Base-by-base conservation (phyloP, 257 asterid species). In the Lycium ferocissimum region DNA sequence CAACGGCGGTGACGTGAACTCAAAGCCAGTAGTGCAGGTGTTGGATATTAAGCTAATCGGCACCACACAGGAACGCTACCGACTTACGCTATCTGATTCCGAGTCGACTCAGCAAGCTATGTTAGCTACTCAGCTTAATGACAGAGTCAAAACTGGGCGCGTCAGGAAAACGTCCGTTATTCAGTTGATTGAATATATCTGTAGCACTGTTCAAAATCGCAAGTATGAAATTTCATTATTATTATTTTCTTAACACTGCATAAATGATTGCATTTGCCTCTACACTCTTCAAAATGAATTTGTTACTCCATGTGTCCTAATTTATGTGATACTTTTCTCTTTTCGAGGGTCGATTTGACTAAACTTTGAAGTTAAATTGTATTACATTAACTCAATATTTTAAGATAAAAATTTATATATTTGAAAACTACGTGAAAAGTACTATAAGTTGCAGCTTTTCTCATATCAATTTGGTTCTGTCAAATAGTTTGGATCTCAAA, bases 101-200 rank as follows among this genome's bases (percentile, higher is more conserved):
- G 91, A 86, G 67, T 82, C 87, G 5, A 83, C 97, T 87, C 97
- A 95, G 86, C 94, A 94, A 57, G 99, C 98, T 43, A 93, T 95
- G 98, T 93, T 97, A 65, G 97, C 98, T 6, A 89, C 97, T 89
- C 99, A 97, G 94, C 97, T 97, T 83, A 95, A 95, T 63, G 96
- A 90, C 83, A 90, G 90, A 40, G 93, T 94, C 86, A 91, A 90
- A 87, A 73, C 93, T 81, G 95, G 93, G 75, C 79, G 67, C 12
- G 89, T 97, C 40, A 94, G 98, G 83, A 89, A 75, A 73, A 97
- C 98, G 84, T 95, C 99, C 83, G 97, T 97, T 51, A 87, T 97
- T 88, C 98, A 97, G 93, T 93, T 97, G 88, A 84, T 90, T 75
- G 98, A 97, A 5, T 97, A 97, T 90, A 89, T 92, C 65, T 92